A percentile compares a stretch with the other conserved stretches of the same genome.
phyloP scores from a whole-genome alignment of 2,329 filamentous ascomycete genomes.

The Emmonsiellopsis sp. region DNA sequence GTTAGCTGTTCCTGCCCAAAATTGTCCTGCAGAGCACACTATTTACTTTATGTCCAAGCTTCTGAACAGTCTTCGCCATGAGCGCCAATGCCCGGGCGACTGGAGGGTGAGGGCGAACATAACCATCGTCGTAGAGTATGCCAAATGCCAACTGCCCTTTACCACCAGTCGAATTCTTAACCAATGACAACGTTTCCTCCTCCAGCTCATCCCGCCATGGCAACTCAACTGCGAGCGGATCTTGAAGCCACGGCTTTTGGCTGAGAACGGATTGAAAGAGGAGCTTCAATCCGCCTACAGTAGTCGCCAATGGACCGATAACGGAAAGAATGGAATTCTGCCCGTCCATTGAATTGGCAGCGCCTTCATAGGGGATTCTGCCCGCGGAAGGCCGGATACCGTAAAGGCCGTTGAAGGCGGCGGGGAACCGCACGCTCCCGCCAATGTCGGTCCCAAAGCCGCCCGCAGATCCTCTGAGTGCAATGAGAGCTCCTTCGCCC shows the following conservation, averaged over 20 bases:
- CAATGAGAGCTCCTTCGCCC: conserved; percentile 48
- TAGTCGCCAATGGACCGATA: conserved; percentile 53
- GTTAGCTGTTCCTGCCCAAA: background rate
- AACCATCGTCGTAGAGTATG: conserved; percentile 43
- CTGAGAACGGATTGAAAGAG: conserved; percentile 48
- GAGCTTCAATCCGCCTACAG: conserved; percentile 45
- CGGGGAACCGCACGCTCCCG: conserved; percentile 49
- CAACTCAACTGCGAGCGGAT: conserved; percentile 55
- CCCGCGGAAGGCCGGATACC: conserved; percentile 47
- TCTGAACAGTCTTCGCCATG: conserved; percentile 39
- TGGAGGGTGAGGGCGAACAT: conserved; percentile 47
- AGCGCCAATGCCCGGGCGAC: conserved; percentile 45
- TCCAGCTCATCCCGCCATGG: conserved; percentile 50
- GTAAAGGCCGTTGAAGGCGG: conserved; percentile 51
- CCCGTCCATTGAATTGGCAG: conserved; percentile 55
- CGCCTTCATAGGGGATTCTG: conserved; percentile 46
- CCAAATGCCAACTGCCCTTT: conserved; percentile 43
- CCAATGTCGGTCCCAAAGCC: conserved; percentile 51
- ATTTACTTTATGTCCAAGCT: conserved; percentile 41
- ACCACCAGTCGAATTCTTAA: conserved; percentile 23
- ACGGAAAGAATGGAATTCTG: conserved; percentile 55
- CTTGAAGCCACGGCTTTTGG: conserved; percentile 54
- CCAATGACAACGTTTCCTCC: conserved; percentile 24
- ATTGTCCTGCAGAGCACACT: background rate
- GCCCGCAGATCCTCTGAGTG: conserved; percentile 42